These are phyloP conservation scores for Kodamaea fukazawae DNA, from an alignment of 805 yeast species.

Conservation along the genomic window DNA sequence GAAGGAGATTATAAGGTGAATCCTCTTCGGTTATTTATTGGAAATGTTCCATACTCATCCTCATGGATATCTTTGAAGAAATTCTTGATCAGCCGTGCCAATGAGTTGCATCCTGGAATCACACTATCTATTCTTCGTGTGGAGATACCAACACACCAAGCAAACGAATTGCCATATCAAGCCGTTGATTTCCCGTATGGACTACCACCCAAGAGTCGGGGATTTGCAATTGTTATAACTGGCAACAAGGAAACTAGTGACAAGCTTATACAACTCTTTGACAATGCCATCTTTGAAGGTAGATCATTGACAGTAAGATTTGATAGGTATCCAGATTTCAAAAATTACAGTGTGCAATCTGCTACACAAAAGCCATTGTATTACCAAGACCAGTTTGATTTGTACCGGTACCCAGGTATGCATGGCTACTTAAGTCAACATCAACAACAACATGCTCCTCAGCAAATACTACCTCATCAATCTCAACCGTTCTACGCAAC, in stretches of 20 bases:
- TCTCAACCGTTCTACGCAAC: too few relatives aligned
- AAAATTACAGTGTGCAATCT: slow-evolving; percentile 28
- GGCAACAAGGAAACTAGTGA: slow-evolving; percentile 45
- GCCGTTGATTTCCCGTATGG: slow-evolving; percentile 3
- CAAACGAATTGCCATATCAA: slow-evolving; percentile 3
- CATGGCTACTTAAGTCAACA: too few relatives aligned
- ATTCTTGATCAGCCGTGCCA: slow-evolving; percentile 23
- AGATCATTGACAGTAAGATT: slow-evolving; percentile 58
- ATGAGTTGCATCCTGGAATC: slow-evolving; percentile 26
- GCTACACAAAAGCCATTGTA: neutral
- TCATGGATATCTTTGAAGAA: slow-evolving; percentile 34
- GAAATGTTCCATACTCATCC: slow-evolving; percentile 52
- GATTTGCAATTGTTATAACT: slow-evolving; percentile 64
- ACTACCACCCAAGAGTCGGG: slow-evolving; percentile 34
- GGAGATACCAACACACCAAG: slow-evolving; percentile 39
- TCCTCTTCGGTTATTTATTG: slow-evolving; percentile 48
- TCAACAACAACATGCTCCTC: neutral
- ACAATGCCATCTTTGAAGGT: slow-evolving; percentile 56
- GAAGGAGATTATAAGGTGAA: slow-evolving; percentile 33
- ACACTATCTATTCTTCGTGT: slow-evolving; percentile 31
- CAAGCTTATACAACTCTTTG: slow-evolving; percentile 47
- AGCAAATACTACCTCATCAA: neutral
- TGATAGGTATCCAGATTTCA: slow-evolving; percentile 50
- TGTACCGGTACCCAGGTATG: too few relatives aligned
- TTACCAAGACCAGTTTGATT: too few relatives aligned